Evolutionary conservation across 139 green algal genomes (phyloP).

Genomic region (Closterium sp.): DNA sequence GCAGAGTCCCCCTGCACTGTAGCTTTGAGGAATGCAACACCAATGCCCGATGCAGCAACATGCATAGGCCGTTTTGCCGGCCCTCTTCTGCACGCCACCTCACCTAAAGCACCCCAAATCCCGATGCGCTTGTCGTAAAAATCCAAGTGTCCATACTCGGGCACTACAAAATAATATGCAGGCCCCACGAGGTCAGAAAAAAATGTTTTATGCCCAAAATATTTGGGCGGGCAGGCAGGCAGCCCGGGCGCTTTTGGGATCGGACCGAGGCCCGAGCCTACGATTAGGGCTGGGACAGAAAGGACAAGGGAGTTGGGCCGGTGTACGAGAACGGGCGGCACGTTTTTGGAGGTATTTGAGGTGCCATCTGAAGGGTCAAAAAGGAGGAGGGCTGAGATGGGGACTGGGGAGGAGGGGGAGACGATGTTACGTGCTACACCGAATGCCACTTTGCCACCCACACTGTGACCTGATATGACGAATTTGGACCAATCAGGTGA

Average conservation of each 20-base stretch:
- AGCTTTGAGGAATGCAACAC: background rate
- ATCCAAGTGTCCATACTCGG: conserved; percentile 14
- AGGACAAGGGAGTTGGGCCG: background rate
- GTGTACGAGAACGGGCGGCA: background rate
- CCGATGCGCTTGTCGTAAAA: background rate
- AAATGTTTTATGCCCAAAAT: conserved; percentile 8
- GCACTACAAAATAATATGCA: background rate
- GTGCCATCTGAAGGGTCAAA: conserved; percentile 10
- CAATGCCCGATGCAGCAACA: background rate
- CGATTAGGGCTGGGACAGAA: background rate
- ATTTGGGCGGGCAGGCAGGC: conserved; percentile 8
- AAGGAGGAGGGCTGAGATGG: background rate
- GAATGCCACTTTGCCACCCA: conserved; percentile 16
- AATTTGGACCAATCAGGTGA: conserved; percentile 8
- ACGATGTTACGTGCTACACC: conserved; percentile 13
- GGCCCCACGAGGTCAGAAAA: conserved; percentile 1
- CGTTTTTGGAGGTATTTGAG: background rate
- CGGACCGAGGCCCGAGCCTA: conserved; percentile 11
- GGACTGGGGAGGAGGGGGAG: background rate
- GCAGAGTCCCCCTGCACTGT: background rate
- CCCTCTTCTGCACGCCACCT: background rate
- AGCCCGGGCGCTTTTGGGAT: background rate
- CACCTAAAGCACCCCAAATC: background rate
- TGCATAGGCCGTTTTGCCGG: background rate
- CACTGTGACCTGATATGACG: conserved; percentile 1